Conservation (phyloP, 2,329 filamentous ascomycete species). For the Penicillium sp. region DNA sequence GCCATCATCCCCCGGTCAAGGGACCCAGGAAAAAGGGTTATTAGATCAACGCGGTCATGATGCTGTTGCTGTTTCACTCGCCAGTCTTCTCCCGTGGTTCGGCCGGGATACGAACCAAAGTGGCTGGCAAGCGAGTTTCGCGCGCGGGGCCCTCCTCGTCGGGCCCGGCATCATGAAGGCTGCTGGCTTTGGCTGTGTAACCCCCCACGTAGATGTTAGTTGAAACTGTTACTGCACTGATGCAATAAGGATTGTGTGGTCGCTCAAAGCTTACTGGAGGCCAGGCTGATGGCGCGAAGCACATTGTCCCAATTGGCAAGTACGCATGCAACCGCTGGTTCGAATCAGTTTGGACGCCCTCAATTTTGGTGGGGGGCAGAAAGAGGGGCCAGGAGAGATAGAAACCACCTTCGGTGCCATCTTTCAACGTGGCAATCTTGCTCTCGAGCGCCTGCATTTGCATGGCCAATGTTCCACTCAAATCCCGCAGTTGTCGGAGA, state of each 20-base stretch:
- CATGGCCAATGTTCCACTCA: constrained; percentile 61
- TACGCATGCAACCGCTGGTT: constrained; percentile 63
- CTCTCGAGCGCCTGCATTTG: constrained; percentile 65
- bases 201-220: constrained; percentile 6
- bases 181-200: constrained; percentile 29
- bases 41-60: neutral
- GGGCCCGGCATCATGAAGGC: constrained; percentile 18
- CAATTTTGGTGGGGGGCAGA: neutral
- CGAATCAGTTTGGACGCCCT: constrained; percentile 6
- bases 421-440: constrained; percentile 61
- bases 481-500: constrained; percentile 61
- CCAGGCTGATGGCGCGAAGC: constrained; percentile 64
- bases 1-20: neutral
- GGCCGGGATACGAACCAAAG: constrained; percentile 47
- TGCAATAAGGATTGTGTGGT: constrained; percentile 17
- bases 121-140: constrained; percentile 53
- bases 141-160: constrained; percentile 67
- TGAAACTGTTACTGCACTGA: neutral
- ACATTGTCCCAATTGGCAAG: constrained; percentile 69
- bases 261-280: constrained; percentile 55
- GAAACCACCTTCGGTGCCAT: constrained; percentile 60
- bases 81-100: constrained; percentile 27
- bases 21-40: neutral
- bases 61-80: constrained; percentile 18
- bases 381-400: constrained; percentile 1